phyloP scores from a whole-genome alignment of 1,139 yeast genomes.

The Magnusiomyces ingens region DNA sequence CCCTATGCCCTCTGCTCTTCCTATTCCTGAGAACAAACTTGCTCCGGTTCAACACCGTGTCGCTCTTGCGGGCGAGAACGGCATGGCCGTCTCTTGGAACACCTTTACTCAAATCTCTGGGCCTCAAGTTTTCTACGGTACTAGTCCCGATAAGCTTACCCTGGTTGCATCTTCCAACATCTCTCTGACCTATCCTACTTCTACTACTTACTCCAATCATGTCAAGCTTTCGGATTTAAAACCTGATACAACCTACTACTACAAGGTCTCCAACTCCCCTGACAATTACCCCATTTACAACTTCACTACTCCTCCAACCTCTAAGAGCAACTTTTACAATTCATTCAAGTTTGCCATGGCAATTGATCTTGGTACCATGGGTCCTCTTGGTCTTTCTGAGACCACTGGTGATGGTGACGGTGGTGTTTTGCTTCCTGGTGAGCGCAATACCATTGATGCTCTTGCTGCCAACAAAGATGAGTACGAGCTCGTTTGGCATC shows the following conservation, averaged over 20 bases:
- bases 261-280: conserved; percentile 18
- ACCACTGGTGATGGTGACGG: conserved; percentile 18
- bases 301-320: conserved; percentile 23
- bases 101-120: conserved; percentile 19
- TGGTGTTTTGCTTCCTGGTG: conserved; percentile 19
- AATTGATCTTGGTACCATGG: conserved; percentile 28
- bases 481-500: conserved; percentile 27
- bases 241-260: conserved; percentile 29
- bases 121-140: conserved; percentile 28
- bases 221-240: conserved; percentile 24
- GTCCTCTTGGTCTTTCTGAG: conserved; percentile 23
- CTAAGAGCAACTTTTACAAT: conserved; percentile 15
- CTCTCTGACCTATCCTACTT: conserved; percentile 24
- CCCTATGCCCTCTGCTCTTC: conserved; percentile 6
- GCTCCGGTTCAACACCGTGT: conserved; percentile 24
- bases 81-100: conserved; percentile 28
- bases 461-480: conserved; percentile 20
- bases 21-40: conserved; percentile 1
- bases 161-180: conserved; percentile 19
- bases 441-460: conserved; percentile 25
- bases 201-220: conserved; percentile 28
- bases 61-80: conserved; percentile 25
- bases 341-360: conserved; percentile 26
- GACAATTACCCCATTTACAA: conserved; percentile 14
- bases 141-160: conserved; percentile 18